Evolutionary conservation across 2,329 filamentous ascomycete species (phyloP).

Genomic region (Ascochyta koolunga): DNA sequence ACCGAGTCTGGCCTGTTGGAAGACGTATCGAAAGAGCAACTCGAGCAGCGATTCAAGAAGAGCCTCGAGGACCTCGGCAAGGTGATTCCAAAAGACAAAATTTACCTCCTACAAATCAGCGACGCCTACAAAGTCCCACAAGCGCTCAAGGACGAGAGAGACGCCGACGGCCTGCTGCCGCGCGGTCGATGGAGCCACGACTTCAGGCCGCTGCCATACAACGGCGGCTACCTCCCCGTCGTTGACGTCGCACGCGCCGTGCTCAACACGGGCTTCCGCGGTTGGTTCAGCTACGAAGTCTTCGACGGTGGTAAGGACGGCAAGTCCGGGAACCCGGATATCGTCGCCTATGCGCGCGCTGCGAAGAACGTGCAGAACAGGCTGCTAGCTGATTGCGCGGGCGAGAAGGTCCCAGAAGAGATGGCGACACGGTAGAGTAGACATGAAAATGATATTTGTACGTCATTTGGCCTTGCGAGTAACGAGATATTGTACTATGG

Average conservation of each 20-base stretch:
- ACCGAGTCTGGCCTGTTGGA: slow-evolving; percentile 66
- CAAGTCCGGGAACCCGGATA: slow-evolving; percentile 58
- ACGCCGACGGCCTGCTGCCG: slow-evolving; percentile 63
- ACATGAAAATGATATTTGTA: neutral
- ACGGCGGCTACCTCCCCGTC: slow-evolving; percentile 74
- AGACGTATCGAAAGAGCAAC: slow-evolving; percentile 50
- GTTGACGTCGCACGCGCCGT: slow-evolving; percentile 69
- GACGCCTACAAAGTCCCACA: slow-evolving; percentile 71
- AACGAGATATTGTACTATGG: too few species aligned
- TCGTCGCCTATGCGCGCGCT: slow-evolving; percentile 57
- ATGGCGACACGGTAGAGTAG: slow-evolving; percentile 20
- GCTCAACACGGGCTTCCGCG: slow-evolving; percentile 68
- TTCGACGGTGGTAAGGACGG: slow-evolving; percentile 67
- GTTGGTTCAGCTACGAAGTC: slow-evolving; percentile 72
- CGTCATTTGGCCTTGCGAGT: neutral
- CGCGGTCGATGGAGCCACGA: slow-evolving; percentile 74
- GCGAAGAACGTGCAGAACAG: slow-evolving; percentile 58
- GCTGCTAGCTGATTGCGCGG: slow-evolving; percentile 42
- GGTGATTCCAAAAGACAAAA: slow-evolving; percentile 70
- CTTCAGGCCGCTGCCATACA: slow-evolving; percentile 71
- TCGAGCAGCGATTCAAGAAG: slow-evolving; percentile 58
- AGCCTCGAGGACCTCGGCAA: slow-evolving; percentile 63
- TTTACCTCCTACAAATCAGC: slow-evolving; percentile 75
- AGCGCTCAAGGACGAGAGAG: slow-evolving; percentile 59
- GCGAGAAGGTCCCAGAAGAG: slow-evolving; percentile 21